phyloP scores from a whole-genome alignment of 2,329 filamentous ascomycete species.

The Cladophialophora chaetospira region DNA sequence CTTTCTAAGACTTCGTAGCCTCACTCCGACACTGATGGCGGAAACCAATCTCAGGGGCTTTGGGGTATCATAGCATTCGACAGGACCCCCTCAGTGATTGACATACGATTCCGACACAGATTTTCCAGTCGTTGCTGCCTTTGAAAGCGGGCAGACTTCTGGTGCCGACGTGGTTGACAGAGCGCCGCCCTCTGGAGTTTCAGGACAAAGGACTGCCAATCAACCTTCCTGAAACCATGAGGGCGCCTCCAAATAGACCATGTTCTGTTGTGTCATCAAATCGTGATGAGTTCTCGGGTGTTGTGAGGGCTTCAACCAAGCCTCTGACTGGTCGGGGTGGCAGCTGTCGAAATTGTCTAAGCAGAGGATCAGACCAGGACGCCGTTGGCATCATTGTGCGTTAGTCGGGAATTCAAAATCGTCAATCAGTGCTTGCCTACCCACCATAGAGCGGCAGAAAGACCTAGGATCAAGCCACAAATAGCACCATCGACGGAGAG shows the following conservation, averaged over 20 bases:
- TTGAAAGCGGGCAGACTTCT: not conserved
- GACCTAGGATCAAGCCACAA: no score
- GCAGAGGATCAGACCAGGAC: conserved; percentile 5
- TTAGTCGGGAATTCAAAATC: conserved; percentile 1
- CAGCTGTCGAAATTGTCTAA: conserved; percentile 16
- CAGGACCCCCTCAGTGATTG: not conserved
- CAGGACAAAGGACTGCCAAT: not conserved
- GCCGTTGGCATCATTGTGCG: conserved; percentile 6
- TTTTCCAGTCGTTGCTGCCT: not conserved
- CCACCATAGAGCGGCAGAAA: no score
- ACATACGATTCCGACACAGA: not conserved
- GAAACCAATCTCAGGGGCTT: not conserved
- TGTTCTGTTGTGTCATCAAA: conserved; percentile 20
- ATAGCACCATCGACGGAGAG: no score
- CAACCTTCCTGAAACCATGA: conserved; percentile 19
- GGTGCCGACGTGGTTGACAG: not conserved
- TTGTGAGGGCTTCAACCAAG: conserved; percentile 16
- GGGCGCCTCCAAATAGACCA: conserved; percentile 13
- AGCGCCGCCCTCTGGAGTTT: not conserved
- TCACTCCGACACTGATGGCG: conserved; percentile 5
- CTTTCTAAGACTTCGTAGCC: conserved; percentile 6
- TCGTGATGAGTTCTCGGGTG: conserved; percentile 23
- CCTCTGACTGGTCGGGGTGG: conserved; percentile 16
- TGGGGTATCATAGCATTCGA: not conserved
- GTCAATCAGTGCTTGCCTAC: conserved; percentile 3